Percentiles rank a stretch among this genome's conserved stretches.
These are phyloP conservation scores for Chaetomium cochliodes DNA, from an alignment of 495 filamentous ascomycete species.

Conservation along the genomic window DNA sequence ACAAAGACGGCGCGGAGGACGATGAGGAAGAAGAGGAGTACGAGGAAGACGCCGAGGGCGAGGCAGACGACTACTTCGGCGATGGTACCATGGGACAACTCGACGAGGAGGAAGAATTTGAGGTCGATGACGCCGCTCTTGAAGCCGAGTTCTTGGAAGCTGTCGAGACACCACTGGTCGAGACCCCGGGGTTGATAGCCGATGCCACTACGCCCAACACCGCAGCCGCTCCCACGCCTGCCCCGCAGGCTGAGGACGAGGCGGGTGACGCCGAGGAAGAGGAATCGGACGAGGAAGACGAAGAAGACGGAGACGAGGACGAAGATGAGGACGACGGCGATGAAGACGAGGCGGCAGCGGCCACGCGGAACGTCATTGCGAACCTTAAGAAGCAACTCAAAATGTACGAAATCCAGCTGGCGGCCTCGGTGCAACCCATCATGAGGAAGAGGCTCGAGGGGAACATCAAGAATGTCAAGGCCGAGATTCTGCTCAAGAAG, in stretches of 20 bases:
- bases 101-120: conserved; percentile 20
- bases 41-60: conserved; percentile 59
- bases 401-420: conserved; percentile 39
- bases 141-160: conserved; percentile 40
- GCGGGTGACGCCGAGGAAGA: conserved; percentile 51
- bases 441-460: conserved; percentile 53
- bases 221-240: conserved; percentile 34
- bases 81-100: conserved; percentile 43
- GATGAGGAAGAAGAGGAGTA: conserved; percentile 59
- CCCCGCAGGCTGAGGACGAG: conserved; percentile 32
- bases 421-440: conserved; percentile 44
- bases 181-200: conserved; percentile 36
- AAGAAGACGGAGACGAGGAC: conserved; percentile 50
- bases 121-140: conserved; percentile 41
- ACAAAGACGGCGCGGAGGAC: conserved; percentile 48
- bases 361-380: conserved; percentile 55
- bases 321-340: conserved; percentile 49
- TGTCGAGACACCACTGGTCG: conserved; percentile 33
- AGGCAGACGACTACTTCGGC: conserved; percentile 50
- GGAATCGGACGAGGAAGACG: conserved; percentile 43
- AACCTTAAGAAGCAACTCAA: conserved; percentile 50
- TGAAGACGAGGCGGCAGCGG: conserved; percentile 48
- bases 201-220: conserved; percentile 45
- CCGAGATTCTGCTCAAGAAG: conserved; percentile 60
- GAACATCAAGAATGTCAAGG: conserved; percentile 54